Base-by-base conservation (phyloP, 2,329 filamentous ascomycete genomes). In the Alternaria arborescens region DNA sequence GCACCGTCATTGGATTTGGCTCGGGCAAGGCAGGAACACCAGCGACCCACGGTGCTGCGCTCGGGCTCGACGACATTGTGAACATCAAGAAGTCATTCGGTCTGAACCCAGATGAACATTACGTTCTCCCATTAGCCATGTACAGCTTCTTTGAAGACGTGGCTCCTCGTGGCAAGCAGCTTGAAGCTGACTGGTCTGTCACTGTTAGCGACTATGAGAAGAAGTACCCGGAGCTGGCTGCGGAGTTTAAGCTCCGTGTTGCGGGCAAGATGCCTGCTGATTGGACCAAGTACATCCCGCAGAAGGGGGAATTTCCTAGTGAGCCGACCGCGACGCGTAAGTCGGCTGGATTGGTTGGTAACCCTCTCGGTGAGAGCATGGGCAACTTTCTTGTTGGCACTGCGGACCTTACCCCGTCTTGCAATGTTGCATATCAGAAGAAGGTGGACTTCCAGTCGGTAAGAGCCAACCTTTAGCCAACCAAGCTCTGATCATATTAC, bases 381-480 rank as follows among this genome's bases (percentile, higher is more conserved):
- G 46, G 46, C 34, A 0, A 80, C 73, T 98, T 98, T 90, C 89
- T 95, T 82, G 93, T 97, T 86, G 82, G 92, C 84, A 69, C 60
- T 8, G 53, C 62, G 32, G 90, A 88, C 77, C 78, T 68, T 76
- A 90, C 72, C 84, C 82, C 89, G 83, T 64, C 65, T 0, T 62
- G 70, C 14, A 74, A 74, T 66, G 84, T 88, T 81, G 82, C 80
- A 18, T 87, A 77, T 43, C 82, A 83, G 65, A 74, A 43, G 79
- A 84, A 60, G 22, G 52, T 60, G 8, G 56, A 60, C 59, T 83
- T 86, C 72, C 82, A 86, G 66, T 75, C 50, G n/a, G 52, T 47
- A 55, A 46, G 52, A 38, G n/a, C 6, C 36, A 8, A 38, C 2
- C 30, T 5, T 12, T 16, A 36, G 3, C 18, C 16, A 32, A 7